Evolutionary conservation across 2,329 filamentous ascomycete genomes (phyloP).

Genomic region (Helotiales sp.): DNA sequence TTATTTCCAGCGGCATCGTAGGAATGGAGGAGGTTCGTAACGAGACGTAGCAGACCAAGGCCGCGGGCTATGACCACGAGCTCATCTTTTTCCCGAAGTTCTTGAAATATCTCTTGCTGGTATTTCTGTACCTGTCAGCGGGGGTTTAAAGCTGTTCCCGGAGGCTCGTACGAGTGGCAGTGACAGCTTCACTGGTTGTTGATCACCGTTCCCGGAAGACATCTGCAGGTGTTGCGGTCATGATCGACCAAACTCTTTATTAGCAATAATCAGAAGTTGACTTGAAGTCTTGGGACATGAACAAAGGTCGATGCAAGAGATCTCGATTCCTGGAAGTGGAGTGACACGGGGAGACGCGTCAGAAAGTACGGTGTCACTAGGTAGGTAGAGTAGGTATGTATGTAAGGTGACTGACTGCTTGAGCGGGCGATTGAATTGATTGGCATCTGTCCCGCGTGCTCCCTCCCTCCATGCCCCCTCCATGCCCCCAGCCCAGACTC

Average conservation of each 20-base stretch:
- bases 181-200: constrained; percentile 79
- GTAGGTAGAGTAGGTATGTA: not conserved
- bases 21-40: constrained; percentile 95
- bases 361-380: not conserved
- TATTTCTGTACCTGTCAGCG: constrained; percentile 64
- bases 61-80: constrained; percentile 90
- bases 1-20: constrained; percentile 97
- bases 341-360: constrained; percentile 6
- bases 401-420: not conserved
- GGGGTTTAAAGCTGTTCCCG: not conserved
- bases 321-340: constrained; percentile 1
- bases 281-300: not conserved
- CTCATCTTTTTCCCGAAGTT: constrained; percentile 88
- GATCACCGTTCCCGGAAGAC: constrained; percentile 49
- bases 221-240: constrained; percentile 37
- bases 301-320: not conserved
- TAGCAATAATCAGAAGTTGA: not conserved
- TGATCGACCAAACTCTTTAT: constrained; percentile 19
- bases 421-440: not conserved
- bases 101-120: constrained; percentile 93
- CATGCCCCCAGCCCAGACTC: not conserved
- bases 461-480: not conserved
- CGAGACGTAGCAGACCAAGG: constrained; percentile 86
- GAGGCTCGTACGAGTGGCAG: constrained; percentile 66
- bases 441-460: not conserved